Conservation (phyloP, 805 yeast genomes). For the Candida peoriensis region DNA sequence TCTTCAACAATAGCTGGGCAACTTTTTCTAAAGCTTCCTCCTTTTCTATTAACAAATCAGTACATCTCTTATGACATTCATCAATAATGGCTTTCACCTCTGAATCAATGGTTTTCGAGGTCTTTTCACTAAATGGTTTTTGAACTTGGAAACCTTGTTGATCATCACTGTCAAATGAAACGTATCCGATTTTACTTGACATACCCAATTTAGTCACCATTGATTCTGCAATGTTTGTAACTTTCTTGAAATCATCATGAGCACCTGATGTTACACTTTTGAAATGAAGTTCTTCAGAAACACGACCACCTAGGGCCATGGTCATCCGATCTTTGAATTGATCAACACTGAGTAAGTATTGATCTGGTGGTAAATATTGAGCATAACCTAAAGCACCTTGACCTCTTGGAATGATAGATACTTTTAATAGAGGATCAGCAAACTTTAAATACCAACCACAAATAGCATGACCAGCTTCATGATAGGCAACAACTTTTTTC, state of each 20-base stretch:
- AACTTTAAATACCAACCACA: constrained; percentile 93
- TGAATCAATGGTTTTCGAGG: constrained; percentile 72
- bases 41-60: constrained; percentile 60
- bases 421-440: constrained; percentile 93
- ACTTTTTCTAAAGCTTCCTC: constrained; percentile 74
- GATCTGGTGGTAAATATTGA: constrained; percentile 92
- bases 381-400: constrained; percentile 98
- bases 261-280: constrained; percentile 95
- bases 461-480: constrained; percentile 98
- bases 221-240: constrained; percentile 85
- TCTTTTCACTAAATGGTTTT: constrained; percentile 87
- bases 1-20: constrained; percentile 78
- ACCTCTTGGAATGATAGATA: constrained; percentile 94
- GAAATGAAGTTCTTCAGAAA: constrained; percentile 90
- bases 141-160: constrained; percentile 33
- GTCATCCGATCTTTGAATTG: constrained; percentile 89
- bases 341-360: constrained; percentile 66
- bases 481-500: constrained; percentile 88
- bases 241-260: constrained; percentile 93
- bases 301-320: constrained; percentile 97
- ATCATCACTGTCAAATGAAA: constrained; percentile 52
- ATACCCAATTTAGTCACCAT: constrained; percentile 94
- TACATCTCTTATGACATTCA: constrained; percentile 72
- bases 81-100: constrained; percentile 78
- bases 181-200: constrained; percentile 80